Evolutionary conservation across 2,329 filamentous ascomycete species (phyloP).

Genomic region (Paraconiothyrium brasiliense): DNA sequence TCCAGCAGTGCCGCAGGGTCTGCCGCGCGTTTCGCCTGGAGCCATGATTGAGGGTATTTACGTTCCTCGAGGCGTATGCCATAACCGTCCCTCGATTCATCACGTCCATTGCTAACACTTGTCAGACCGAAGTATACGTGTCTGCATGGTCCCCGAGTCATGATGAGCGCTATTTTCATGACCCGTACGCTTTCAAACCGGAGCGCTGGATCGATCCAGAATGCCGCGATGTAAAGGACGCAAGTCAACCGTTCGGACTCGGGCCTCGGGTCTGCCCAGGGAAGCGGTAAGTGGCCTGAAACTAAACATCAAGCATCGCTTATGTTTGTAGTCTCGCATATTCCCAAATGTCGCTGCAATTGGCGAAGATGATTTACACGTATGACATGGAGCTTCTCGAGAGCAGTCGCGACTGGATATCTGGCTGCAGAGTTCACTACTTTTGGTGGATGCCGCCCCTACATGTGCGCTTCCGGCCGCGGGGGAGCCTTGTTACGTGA

Average conservation of each 20-base stretch:
- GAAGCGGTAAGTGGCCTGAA: not conserved
- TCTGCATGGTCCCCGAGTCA: constrained; percentile 35
- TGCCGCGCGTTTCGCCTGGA: constrained; percentile 19
- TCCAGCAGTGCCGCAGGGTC: constrained; percentile 16
- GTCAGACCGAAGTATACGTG: constrained; percentile 7
- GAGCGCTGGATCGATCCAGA: constrained; percentile 37
- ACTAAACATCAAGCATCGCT: not conserved
- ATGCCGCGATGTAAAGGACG: constrained; percentile 23
- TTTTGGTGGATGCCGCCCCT: constrained; percentile 17
- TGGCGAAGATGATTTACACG: constrained; percentile 49
- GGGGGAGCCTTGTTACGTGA: not conserved
- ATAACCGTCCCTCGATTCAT: constrained; percentile 15
- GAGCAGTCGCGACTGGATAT: constrained; percentile 12
- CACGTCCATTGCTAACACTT: not conserved
- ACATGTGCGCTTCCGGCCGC: constrained; percentile 9
- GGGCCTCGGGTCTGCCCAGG: constrained; percentile 36
- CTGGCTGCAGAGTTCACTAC: constrained; percentile 9
- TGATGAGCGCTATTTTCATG: constrained; percentile 36
- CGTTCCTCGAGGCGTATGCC: constrained; percentile 20
- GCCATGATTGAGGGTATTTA: constrained; percentile 22
- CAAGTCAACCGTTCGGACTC: constrained; percentile 25
- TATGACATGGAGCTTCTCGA: constrained; percentile 49
- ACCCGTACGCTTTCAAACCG: constrained; percentile 34
- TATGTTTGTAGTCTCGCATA: constrained; percentile 29
- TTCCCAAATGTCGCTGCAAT: constrained; percentile 41